Conservation (phyloP, 495 filamentous ascomycete genomes). For the Penicillium canescens region DNA sequence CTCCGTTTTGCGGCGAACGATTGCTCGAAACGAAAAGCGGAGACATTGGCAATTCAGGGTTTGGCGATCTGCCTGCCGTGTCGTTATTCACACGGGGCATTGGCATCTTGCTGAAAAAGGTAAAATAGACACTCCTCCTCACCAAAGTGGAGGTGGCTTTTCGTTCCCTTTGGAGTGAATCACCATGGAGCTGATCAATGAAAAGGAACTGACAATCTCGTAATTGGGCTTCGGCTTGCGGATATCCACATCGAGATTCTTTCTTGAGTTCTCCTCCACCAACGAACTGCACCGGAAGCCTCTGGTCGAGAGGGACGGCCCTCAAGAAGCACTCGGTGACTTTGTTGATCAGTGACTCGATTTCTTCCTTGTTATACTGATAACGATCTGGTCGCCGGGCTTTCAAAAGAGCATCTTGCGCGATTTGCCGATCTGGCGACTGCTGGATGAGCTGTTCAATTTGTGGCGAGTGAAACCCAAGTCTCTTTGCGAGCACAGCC, state of each 20-base stretch:
- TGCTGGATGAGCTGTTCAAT: slow-evolving; percentile 26
- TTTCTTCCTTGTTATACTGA: slow-evolving; percentile 20
- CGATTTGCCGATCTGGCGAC: slow-evolving; percentile 36
- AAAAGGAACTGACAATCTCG: slow-evolving; percentile 14
- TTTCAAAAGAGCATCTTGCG: slow-evolving; percentile 26
- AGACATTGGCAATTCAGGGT: slow-evolving; percentile 3
- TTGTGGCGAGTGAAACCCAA: slow-evolving; percentile 31
- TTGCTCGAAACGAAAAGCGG: slow-evolving; percentile 1
- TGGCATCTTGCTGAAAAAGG: slow-evolving; percentile 6
- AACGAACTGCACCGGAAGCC: not conserved
- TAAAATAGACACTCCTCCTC: slow-evolving; percentile 11
- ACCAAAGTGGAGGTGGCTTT: slow-evolving; percentile 8
- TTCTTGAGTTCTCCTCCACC: slow-evolving; percentile 11
- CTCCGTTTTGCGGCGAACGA: not conserved
- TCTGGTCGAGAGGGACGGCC: slow-evolving; percentile 11
- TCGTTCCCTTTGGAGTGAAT: not conserved
- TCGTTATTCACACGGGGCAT: slow-evolving; percentile 1
- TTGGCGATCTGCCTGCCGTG: not conserved
- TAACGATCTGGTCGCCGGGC: slow-evolving; percentile 31
- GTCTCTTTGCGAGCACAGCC: slow-evolving; percentile 26
- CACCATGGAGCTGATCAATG: slow-evolving; percentile 12
- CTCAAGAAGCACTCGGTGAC: slow-evolving; percentile 22
- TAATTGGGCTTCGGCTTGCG: slow-evolving; percentile 7
- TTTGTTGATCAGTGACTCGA: slow-evolving; percentile 22
- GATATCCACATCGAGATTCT: slow-evolving; percentile 8